These are phyloP conservation scores for Colletotrichum zoysiae DNA, from an alignment of 2,329 filamentous ascomycete species.

Conservation along the genomic window DNA sequence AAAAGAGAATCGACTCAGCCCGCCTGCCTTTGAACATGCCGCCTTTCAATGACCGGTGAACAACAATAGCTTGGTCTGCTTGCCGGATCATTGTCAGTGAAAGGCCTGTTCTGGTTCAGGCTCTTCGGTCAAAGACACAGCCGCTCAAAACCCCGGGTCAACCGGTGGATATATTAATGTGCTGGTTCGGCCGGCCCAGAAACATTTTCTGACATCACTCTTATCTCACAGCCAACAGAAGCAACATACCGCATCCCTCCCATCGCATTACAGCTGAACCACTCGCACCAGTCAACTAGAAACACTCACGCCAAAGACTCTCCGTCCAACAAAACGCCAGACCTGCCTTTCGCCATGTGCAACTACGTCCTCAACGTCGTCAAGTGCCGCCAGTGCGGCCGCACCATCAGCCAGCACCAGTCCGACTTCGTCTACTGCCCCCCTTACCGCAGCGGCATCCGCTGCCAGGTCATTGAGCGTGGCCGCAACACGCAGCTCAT, in stretches of 20 bases:
- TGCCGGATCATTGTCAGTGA: too few species aligned
- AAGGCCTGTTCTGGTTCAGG: background rate
- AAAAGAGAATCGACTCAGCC: background rate
- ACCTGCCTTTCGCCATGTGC: conserved; percentile 21
- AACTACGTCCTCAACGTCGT: conserved; percentile 36
- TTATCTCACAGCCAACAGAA: background rate
- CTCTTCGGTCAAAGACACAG: background rate
- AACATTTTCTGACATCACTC: background rate
- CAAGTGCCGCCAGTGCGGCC: conserved; percentile 36
- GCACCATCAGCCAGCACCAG: background rate
- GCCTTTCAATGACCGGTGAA: background rate
- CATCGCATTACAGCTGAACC: too few species aligned
- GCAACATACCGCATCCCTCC: background rate
- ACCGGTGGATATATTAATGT: background rate
- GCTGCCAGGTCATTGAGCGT: conserved; percentile 24
- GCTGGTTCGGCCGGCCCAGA: rapidly evolving
- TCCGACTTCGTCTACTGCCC: conserved; percentile 37
- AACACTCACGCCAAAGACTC: too few species aligned
- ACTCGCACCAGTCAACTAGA: background rate
- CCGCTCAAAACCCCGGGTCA: too few species aligned
- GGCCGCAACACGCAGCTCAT: conserved; percentile 26
- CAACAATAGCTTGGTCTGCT: conserved; percentile 2
- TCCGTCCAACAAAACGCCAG: too few species aligned
- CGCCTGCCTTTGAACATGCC: background rate
- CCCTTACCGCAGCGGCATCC: conserved; percentile 18